Evolutionary conservation across 371 early-diverging fungal genomes (phyloP).

Genomic region (Mortierella sp.): DNA sequence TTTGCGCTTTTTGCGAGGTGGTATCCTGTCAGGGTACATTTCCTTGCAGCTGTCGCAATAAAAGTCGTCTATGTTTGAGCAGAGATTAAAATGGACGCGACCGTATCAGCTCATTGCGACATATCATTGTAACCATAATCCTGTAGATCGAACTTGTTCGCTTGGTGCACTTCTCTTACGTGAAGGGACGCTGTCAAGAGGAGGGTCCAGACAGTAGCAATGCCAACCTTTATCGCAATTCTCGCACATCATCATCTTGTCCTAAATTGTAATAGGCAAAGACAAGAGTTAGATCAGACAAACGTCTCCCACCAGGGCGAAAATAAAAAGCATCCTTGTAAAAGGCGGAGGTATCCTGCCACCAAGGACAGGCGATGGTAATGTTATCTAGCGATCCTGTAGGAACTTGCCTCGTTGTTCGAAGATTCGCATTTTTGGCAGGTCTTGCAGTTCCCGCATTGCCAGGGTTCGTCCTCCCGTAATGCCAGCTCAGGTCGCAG

Average conservation of each 20-base stretch:
- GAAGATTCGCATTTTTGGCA: conserved; percentile 45
- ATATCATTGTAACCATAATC: background rate
- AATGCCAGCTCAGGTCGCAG: conserved; percentile 43
- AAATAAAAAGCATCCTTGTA: background rate
- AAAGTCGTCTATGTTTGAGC: conserved; percentile 31
- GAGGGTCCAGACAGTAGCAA: conserved; percentile 49
- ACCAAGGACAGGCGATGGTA: no score
- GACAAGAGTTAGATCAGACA: background rate
- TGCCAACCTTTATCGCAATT: conserved; percentile 57
- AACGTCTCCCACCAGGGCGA: no score
- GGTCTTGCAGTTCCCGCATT: conserved; percentile 51
- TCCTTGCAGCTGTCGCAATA: conserved; percentile 49
- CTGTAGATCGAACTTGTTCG: background rate
- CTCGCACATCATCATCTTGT: conserved; percentile 56
- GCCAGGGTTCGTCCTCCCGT: conserved; percentile 40
- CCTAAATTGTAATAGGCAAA: conserved; percentile 16
- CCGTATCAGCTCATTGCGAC: background rate
- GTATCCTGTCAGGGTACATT: conserved; percentile 41
- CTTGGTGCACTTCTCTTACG: conserved; percentile 15
- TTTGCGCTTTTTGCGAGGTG: conserved; percentile 39
- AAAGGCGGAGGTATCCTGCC: no score
- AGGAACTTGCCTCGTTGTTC: conserved; percentile 34
- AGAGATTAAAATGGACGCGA: background rate
- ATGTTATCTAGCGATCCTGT: background rate
- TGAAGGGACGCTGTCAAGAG: conserved; percentile 29